Evolutionary conservation across 371 early-diverging fungal species (phyloP).

Genomic region (Lichtheimia hyalospora): DNA sequence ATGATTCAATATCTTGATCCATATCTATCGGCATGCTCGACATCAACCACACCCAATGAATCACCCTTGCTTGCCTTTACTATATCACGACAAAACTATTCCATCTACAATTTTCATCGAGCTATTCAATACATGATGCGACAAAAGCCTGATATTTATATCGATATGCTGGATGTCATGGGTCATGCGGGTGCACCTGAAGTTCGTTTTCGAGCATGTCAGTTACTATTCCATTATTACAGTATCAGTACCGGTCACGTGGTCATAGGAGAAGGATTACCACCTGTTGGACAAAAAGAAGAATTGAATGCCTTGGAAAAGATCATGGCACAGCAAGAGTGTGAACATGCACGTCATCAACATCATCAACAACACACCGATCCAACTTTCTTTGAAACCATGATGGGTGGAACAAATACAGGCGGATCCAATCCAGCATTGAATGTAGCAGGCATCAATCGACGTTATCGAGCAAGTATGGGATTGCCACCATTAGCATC

Average conservation of each 20-base stretch:
- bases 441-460: conserved; percentile 19
- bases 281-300: conserved; percentile 25
- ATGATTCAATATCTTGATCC: conserved; percentile 51
- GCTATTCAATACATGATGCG: conserved; percentile 50
- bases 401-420: conserved; percentile 12
- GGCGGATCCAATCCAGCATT: conserved; percentile 6
- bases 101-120: conserved; percentile 48
- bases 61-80: conserved; percentile 20
- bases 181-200: conserved; percentile 36
- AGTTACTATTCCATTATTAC: conserved; percentile 44
- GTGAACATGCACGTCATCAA: conserved; percentile 27
- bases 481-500: too few relatives aligned
- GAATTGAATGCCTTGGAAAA: conserved; percentile 30
- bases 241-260: conserved; percentile 53
- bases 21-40: conserved; percentile 22
- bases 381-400: conserved; percentile 16
- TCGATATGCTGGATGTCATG: conserved; percentile 56
- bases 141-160: conserved; percentile 53
- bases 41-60: conserved; percentile 3
- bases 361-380: conserved; percentile 17
- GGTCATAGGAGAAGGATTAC: conserved; percentile 48
- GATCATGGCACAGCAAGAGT: conserved; percentile 25
- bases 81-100: conserved; percentile 23
- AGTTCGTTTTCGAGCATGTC: conserved; percentile 40
- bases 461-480: conserved; percentile 11